Evolutionary conservation across 345 rosid genomes (phyloP).

Genomic region (Aethionema arabicum): DNA sequence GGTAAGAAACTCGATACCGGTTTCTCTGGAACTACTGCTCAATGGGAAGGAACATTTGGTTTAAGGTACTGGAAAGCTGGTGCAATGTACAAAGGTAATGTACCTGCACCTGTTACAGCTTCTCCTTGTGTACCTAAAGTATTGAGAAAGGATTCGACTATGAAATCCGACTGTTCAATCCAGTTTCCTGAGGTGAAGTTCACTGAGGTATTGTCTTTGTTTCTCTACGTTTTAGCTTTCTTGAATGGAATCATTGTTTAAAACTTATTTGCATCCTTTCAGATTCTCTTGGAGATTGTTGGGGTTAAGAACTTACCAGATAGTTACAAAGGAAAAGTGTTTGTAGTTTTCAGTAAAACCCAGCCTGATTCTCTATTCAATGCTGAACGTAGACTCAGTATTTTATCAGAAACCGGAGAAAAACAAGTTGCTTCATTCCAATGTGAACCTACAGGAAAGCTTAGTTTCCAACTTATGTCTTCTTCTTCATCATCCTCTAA

Average conservation of each 20-base stretch:
- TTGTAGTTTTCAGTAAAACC: constrained; percentile 64
- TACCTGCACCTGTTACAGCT: constrained; percentile 60
- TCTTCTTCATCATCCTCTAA: constrained; percentile 50
- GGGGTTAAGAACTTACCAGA: constrained; percentile 69
- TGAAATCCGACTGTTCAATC: constrained; percentile 36
- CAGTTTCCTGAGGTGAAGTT: constrained; percentile 53
- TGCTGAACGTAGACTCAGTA: constrained; percentile 52
- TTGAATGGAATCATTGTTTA: not conserved
- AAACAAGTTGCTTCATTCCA: constrained; percentile 72
- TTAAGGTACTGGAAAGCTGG: constrained; percentile 89
- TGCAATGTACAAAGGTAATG: constrained; percentile 78
- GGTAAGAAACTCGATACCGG: constrained; percentile 90
- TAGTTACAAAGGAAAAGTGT: constrained; percentile 55
- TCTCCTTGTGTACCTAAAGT: constrained; percentile 43
- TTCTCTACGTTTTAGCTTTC: constrained; percentile 4
- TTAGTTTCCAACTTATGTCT: constrained; percentile 68
- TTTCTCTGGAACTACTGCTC: constrained; percentile 80
- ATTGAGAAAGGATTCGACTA: constrained; percentile 37
- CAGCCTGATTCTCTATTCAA: constrained; percentile 64
- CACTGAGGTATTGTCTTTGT: constrained; percentile 54
- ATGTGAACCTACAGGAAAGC: constrained; percentile 79
- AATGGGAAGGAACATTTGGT: constrained; percentile 87
- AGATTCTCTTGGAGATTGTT: constrained; percentile 51
- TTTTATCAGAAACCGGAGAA: constrained; percentile 57
- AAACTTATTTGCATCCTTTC: not conserved